Evolutionary conservation across 2,329 filamentous ascomycete genomes (phyloP), one percentile per base, ranked within the genome.

Genomic region (Sclerotinia subarctica): DNA sequence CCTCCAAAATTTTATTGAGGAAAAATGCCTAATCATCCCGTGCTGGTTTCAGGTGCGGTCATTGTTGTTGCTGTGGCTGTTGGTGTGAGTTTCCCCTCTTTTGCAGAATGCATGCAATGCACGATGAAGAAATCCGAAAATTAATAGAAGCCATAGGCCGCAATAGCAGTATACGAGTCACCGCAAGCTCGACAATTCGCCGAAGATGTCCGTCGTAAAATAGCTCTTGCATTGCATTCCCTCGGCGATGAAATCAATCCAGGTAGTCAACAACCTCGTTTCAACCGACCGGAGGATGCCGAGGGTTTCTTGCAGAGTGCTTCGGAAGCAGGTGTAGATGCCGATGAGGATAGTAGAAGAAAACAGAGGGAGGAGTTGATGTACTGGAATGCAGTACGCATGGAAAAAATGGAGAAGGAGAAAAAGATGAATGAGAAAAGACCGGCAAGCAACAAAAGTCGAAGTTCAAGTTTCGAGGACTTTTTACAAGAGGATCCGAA

Each of bases 281-380:
- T 88, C 78, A 90, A 90, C 76, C 80, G 87, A 17, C 87, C 87
- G 64, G 87, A 90, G 76, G 87, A 90, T 77, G 87, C 87, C 68
- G 83, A 89, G 66, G 87, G 86, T 11, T 89, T 89, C 74, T 75
- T 88, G 67, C 79, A 83, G 72, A 86, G 85, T 11, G 79, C 77
- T 26, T 78, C 78, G 24, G 80, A 84, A 44, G 75, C 79, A 1
- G 84, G 81, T 21, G 82, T 89, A 29, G 87, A 88, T 46, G 87
- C 86, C 67, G 87, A 90, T 72, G 86, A 88, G 64, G 87, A 86
- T 71, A 85, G 82, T 29, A 82, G 84, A 65, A 83, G 84, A 72
- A 81, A 85, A 68, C 87, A 90, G 76, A 82, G 87, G 49, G 87
- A 89, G 73, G 87, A 90, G 77, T 76, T 90, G 69, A 80, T 89